Conservation (phyloP, 441 rosid genomes). For the Gossypium aridum region DNA sequence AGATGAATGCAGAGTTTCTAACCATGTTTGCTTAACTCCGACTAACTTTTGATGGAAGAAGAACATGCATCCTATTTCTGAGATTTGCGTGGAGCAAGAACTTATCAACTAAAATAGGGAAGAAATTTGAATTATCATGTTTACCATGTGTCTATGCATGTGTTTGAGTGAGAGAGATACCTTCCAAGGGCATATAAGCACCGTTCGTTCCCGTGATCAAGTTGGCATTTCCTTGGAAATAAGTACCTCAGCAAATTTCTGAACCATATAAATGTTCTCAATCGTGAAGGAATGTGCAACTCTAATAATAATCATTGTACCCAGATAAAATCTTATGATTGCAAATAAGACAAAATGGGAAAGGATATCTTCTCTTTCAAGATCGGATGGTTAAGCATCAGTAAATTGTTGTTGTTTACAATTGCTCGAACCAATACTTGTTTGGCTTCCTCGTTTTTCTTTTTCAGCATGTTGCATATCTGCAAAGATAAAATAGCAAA, state of each 20-base stretch:
- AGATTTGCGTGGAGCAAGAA: conserved; percentile 5
- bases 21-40: neutral
- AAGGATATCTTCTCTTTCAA: conserved; percentile 86
- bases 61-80: conserved; percentile 9
- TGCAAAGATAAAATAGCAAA: conserved; percentile 27
- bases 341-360: conserved; percentile 2
- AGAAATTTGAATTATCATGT: neutral
- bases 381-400: conserved; percentile 85
- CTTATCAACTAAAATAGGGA: neutral
- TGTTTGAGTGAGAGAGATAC: conserved; percentile 17
- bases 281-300: conserved; percentile 40
- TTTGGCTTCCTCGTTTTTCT: conserved; percentile 84
- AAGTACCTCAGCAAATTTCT: conserved; percentile 52
- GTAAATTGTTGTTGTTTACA: conserved; percentile 69
- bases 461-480: conserved; percentile 76
- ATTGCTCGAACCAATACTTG: conserved; percentile 73
- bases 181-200: conserved; percentile 11
- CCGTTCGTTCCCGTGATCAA: conserved; percentile 9
- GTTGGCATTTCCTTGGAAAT: conserved; percentile 28
- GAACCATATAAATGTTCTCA: conserved; percentile 53
- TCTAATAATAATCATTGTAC: neutral
- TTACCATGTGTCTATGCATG: neutral
- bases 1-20: neutral
- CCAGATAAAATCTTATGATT: neutral
- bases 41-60: neutral